A percentile compares a stretch with the other conserved stretches of the same genome.
phyloP scores from a whole-genome alignment of 2,329 filamentous ascomycete species.

The Hypoxylon sp. region DNA sequence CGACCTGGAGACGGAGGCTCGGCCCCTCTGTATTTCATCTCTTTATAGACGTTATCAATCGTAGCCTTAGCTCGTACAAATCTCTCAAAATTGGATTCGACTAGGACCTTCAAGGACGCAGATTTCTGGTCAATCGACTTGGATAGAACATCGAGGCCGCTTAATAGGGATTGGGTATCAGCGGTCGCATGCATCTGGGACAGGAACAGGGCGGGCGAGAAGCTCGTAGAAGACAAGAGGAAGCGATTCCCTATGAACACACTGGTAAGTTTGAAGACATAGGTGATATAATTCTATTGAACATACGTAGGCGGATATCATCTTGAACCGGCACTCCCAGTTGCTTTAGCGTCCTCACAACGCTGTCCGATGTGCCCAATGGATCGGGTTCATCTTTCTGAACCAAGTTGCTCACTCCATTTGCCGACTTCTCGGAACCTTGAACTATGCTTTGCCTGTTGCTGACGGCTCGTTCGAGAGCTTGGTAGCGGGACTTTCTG shows the following conservation, averaged over 20 bases:
- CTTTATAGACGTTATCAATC: slow-evolving; percentile 98
- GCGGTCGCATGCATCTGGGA: slow-evolving; percentile 91
- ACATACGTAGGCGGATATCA: slow-evolving; percentile 80
- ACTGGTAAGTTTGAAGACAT: slow-evolving; percentile 41
- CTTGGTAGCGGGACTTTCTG: slow-evolving; percentile 86
- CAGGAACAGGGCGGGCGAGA: slow-evolving; percentile 91
- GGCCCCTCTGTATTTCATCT: slow-evolving; percentile 85
- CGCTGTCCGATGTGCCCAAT: slow-evolving; percentile 87
- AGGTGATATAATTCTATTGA: slow-evolving; percentile 20
- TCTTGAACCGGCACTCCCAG: slow-evolving; percentile 87
- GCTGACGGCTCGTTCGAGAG: slow-evolving; percentile 82
- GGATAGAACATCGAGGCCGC: slow-evolving; percentile 87
- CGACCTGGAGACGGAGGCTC: slow-evolving; percentile 64
- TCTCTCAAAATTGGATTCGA: slow-evolving; percentile 98
- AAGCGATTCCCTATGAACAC: slow-evolving; percentile 82
- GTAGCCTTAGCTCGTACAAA: slow-evolving; percentile 98
- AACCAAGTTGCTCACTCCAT: slow-evolving; percentile 80
- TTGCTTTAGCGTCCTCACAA: slow-evolving; percentile 83
- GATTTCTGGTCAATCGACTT: slow-evolving; percentile 98
- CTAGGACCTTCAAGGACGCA: slow-evolving; percentile 93
- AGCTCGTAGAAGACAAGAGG: slow-evolving; percentile 93
- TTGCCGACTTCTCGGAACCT: slow-evolving; percentile 76
- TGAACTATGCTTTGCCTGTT: slow-evolving; percentile 76
- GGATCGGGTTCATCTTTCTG: slow-evolving; percentile 95
- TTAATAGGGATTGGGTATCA: slow-evolving; percentile 84